phyloP scores from a whole-genome alignment of 768 basidiomycete species.

The Pleurotus tuber-regium region DNA sequence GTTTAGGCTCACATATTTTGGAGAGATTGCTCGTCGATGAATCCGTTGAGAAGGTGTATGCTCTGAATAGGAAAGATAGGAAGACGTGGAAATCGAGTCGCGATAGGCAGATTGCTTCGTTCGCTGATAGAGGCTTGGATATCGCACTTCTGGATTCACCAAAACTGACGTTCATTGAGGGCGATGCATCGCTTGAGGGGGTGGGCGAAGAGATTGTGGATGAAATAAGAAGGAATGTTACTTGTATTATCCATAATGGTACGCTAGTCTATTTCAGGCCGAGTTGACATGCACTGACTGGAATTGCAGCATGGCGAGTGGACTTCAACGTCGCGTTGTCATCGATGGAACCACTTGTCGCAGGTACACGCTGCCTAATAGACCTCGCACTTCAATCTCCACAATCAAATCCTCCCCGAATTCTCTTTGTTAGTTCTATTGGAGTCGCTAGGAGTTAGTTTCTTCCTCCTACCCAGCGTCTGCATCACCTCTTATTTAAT shows the following conservation, averaged over 20 bases:
- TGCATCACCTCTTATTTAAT: neutral
- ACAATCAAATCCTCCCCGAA: slow-evolving; percentile 19
- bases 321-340: slow-evolving; percentile 31
- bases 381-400: slow-evolving; percentile 30
- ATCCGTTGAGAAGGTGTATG: slow-evolving; percentile 23
- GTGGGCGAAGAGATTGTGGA: slow-evolving; percentile 15
- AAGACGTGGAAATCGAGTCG: neutral
- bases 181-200: slow-evolving; percentile 7
- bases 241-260: slow-evolving; percentile 32
- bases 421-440: slow-evolving; percentile 32
- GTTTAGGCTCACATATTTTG: slow-evolving; percentile 29
- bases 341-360: slow-evolving; percentile 28
- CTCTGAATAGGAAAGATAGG: slow-evolving; percentile 22
- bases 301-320: slow-evolving; percentile 29
- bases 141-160: slow-evolving; percentile 11
- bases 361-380: slow-evolving; percentile 26
- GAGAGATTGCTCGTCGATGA: slow-evolving; percentile 18
- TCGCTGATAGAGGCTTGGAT: slow-evolving; percentile 19
- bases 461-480: neutral
- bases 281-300: neutral
- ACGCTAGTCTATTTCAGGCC: neutral
- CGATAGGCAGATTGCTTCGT: slow-evolving; percentile 17
- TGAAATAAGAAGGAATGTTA: slow-evolving; percentile 16
- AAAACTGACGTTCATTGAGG: slow-evolving; percentile 18
- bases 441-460: slow-evolving; percentile 28